phyloP scores from a whole-genome alignment of 1,284 basidiomycete genomes.

The Laetiporus sulphureus region DNA sequence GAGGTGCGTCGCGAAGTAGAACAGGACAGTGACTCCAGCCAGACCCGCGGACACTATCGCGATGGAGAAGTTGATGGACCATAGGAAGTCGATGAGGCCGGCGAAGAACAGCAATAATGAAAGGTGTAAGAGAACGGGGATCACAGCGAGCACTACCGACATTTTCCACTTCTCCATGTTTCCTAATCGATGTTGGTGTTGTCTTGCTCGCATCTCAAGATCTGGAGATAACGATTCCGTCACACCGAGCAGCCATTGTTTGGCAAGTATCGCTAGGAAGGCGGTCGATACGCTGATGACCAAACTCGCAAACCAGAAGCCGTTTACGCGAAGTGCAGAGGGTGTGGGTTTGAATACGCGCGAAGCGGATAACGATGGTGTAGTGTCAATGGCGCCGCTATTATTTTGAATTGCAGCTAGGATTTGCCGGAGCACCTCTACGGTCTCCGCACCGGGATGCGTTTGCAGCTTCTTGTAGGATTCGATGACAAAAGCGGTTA shows the following conservation, averaged over 20 bases:
- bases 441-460: conserved; percentile 9
- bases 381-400: neutral
- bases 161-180: conserved; percentile 10
- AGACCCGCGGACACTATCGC: conserved; percentile 5
- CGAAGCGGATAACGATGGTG: neutral
- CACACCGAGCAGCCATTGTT: conserved; percentile 10
- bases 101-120: conserved; percentile 12
- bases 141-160: conserved; percentile 3
- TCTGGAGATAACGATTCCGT: conserved; percentile 5
- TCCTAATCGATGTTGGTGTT: conserved; percentile 11
- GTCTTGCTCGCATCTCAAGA: conserved; percentile 2
- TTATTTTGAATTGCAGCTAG: neutral
- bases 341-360: neutral
- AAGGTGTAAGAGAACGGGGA: conserved; percentile 11
- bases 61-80: conserved; percentile 5
- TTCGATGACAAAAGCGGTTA: conserved; percentile 22
- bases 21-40: conserved; percentile 2
- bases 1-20: conserved; percentile 7
- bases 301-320: conserved; percentile 4
- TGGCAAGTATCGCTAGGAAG: conserved; percentile 1
- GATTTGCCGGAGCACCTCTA: conserved; percentile 15
- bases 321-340: conserved; percentile 1
- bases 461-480: conserved; percentile 16
- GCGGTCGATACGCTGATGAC: conserved; percentile 2
- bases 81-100: conserved; percentile 12